These are phyloP conservation scores for Leccinum longicurvipes DNA, from an alignment of 768 basidiomycete genomes.

Conservation along the genomic window DNA sequence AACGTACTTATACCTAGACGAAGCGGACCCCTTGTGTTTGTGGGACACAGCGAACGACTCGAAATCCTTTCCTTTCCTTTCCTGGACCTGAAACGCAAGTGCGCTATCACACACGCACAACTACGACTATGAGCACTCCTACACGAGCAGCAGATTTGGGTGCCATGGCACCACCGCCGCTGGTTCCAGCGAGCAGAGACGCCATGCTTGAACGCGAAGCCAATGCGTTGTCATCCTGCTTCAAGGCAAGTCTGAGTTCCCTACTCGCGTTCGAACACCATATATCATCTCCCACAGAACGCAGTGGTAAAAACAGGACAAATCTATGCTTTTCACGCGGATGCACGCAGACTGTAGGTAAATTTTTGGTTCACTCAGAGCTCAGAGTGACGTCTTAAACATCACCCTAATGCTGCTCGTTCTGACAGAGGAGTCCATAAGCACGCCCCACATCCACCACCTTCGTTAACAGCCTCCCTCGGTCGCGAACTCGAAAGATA, in stretches of 20 bases:
- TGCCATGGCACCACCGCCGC: constrained; percentile 54
- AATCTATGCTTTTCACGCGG: constrained; percentile 66
- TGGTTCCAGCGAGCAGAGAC: constrained; percentile 33
- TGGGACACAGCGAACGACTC: neutral
- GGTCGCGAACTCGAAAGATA: constrained; percentile 76
- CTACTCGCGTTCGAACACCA: neutral
- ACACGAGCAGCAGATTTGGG: constrained; percentile 28
- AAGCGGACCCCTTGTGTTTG: neutral
- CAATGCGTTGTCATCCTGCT: constrained; percentile 49
- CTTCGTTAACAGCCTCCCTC: constrained; percentile 58
- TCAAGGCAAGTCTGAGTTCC: constrained; percentile 45
- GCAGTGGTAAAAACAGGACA: constrained; percentile 70
- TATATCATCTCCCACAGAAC: constrained; percentile 36
- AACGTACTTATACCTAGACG: constrained; percentile 3
- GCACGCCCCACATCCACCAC: constrained; percentile 60
- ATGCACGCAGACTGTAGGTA: constrained; percentile 61
- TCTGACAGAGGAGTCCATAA: constrained; percentile 51
- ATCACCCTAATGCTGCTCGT: neutral
- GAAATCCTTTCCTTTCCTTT: constrained; percentile 21
- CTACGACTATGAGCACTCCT: constrained; percentile 6
- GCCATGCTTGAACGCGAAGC: constrained; percentile 64
- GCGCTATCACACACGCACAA: constrained; percentile 27
- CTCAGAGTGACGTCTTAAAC: neutral
- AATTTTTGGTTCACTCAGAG: neutral
- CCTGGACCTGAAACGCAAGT: constrained; percentile 8